Evolutionary conservation across 1,139 yeast species (phyloP), one percentile per base, ranked within the genome.

Genomic region (Yamadazyma spencermartinsiae): DNA sequence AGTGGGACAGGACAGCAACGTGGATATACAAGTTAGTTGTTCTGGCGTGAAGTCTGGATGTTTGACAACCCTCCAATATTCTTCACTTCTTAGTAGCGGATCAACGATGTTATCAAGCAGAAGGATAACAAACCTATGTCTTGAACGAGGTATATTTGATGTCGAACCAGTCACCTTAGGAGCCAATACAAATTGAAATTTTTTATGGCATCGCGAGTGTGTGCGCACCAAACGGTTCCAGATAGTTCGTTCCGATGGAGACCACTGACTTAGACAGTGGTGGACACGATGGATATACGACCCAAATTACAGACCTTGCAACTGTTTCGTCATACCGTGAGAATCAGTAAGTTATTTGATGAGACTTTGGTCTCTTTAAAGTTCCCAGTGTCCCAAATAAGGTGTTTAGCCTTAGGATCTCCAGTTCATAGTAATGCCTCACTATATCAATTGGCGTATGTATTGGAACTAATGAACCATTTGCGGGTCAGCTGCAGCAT

Each of bases 381-480:
- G 4, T 11, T 10, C 18, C 4, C 20, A 2, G 25, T 40, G 9
- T 20, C 27, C 5, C 31, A 45, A 17, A 69, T 85, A 37, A 65
- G 89, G 50, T 86, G 94, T 52, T 59, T 86, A 25, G 95, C 94
- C 0, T 61, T 86, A 12, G 95, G 95, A 0, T 74, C 82, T 4
- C 86, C 88, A 3, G 55, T 73, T 9, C 74, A 72, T 9, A 77
- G 79, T 39, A 62, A 56, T 16, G 75, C 78, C 17, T 86, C 92
- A 1, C 61, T 79, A 36, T 82, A 74, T 54, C 95, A 86, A 55
- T 55, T 83, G 12, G 88, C 88, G 1, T 60, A 78, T 39, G 54
- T 84, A 16, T 43, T 61, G 7, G 65, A 72, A 20, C 36, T 84
- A 1, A 54, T 58, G 0, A 55, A 54, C 0, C 40, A 52, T 3